Conservation (phyloP, 768 basidiomycete genomes). For the Leucocoprinus leucothites region DNA sequence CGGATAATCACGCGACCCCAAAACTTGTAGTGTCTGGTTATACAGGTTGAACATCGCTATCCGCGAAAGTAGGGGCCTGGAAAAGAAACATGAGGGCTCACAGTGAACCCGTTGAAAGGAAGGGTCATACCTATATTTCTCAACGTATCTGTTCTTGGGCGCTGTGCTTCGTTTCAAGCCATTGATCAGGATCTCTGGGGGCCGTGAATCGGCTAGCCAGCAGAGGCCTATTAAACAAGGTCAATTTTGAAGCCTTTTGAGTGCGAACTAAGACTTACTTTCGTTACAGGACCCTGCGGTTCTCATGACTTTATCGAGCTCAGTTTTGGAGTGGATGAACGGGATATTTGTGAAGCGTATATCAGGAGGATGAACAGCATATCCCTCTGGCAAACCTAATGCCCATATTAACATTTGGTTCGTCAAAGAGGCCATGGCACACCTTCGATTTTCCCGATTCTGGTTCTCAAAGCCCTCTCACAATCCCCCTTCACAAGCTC, state of each 20-base stretch:
- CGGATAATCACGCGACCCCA: neutral
- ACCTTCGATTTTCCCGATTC: slow-evolving; percentile 48
- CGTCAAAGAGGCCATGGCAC: neutral
- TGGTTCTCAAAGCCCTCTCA: slow-evolving; percentile 28
- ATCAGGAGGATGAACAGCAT: slow-evolving; percentile 43
- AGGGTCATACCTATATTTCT: slow-evolving; percentile 53
- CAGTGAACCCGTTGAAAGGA: neutral
- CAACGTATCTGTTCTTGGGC: slow-evolving; percentile 61
- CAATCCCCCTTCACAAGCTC: slow-evolving; percentile 71
- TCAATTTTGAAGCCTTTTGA: neutral
- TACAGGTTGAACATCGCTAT: slow-evolving; percentile 51
- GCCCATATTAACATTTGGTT: neutral
- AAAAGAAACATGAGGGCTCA: neutral
- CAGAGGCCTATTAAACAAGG: slow-evolving; percentile 52
- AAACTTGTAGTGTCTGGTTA: slow-evolving; percentile 17
- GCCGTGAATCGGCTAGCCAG: slow-evolving; percentile 56
- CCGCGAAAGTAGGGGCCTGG: slow-evolving; percentile 24
- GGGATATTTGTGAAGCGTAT: slow-evolving; percentile 57
- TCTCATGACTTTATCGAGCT: slow-evolving; percentile 17
- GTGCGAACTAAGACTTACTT: slow-evolving; percentile 37
- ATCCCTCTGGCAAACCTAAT: slow-evolving; percentile 48
- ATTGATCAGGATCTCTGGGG: slow-evolving; percentile 69
- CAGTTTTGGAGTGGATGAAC: slow-evolving; percentile 57
- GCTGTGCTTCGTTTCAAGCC: slow-evolving; percentile 77
- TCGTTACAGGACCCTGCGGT: slow-evolving; percentile 61